Evolutionary conservation across 1,284 basidiomycete genomes (phyloP).

Genomic region (Kwoniella shivajii): DNA sequence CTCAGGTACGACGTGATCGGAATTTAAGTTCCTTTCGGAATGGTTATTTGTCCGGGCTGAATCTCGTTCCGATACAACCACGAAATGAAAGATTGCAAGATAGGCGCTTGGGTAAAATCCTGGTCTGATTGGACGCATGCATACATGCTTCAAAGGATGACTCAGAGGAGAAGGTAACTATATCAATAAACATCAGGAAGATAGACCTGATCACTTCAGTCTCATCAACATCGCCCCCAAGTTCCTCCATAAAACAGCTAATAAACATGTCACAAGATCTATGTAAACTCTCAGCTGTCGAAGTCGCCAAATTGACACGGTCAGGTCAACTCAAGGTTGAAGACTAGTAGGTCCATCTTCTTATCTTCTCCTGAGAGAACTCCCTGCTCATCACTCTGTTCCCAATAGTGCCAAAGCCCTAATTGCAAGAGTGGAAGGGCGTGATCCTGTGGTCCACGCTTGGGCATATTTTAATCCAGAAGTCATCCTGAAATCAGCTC

Average conservation of each 20-base stretch:
- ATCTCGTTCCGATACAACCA: no score
- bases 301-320: slow-evolving; percentile 23
- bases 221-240: neutral
- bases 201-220: neutral
- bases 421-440: slow-evolving; percentile 21
- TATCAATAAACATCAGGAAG: neutral
- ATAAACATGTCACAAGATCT: slow-evolving; percentile 15
- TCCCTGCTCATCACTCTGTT: no score
- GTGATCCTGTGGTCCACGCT: slow-evolving; percentile 25
- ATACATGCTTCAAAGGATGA: no score
- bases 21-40: no score
- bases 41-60: no score
- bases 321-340: slow-evolving; percentile 28
- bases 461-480: slow-evolving; percentile 39
- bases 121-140: no score
- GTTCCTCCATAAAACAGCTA: neutral
- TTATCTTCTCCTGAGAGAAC: neutral
- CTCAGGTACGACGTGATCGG: no score
- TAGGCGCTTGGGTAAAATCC: no score
- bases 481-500: slow-evolving; percentile 27
- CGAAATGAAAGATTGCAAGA: no score
- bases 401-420: slow-evolving; percentile 23
- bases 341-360: slow-evolving; percentile 26
- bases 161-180: no score
- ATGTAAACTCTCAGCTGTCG: slow-evolving; percentile 23